phyloP scores from a whole-genome alignment of 768 basidiomycete genomes.

The Tephrocybe sp. region DNA sequence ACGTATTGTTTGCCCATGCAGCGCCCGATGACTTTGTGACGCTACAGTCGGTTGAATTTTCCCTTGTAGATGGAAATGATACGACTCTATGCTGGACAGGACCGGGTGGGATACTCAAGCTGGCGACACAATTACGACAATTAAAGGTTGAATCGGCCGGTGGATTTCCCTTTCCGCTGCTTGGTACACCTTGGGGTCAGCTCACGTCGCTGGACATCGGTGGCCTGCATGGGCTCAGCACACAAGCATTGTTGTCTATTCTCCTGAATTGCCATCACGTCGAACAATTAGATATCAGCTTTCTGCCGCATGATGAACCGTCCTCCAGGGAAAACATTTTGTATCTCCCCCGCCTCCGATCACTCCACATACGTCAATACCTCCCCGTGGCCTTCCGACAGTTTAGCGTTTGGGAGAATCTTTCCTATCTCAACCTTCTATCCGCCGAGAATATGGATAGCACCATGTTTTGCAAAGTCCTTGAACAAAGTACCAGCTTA shows the following conservation, averaged over 20 bases:
- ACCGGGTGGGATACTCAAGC: not conserved
- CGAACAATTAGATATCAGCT: constrained; percentile 2
- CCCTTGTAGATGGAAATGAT: not conserved
- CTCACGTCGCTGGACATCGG: constrained; percentile 8
- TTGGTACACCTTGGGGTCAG: not conserved
- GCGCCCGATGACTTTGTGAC: constrained; percentile 2
- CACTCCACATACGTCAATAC: not conserved
- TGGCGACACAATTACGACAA: not conserved
- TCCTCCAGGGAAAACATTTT: not conserved
- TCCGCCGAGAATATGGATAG: not conserved
- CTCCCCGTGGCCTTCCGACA: not conserved
- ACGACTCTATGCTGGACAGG: not conserved
- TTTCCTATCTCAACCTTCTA: constrained; percentile 5
- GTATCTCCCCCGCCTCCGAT: constrained; percentile 1
- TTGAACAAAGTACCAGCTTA: constrained; percentile 5
- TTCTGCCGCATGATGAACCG: not conserved
- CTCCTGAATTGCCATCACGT: constrained; percentile 4
- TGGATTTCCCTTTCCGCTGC: not conserved
- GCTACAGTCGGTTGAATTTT: not conserved
- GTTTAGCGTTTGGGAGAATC: constrained; percentile 1
- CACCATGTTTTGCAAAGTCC: not conserved
- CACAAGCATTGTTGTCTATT: not conserved
- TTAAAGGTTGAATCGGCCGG: not conserved
- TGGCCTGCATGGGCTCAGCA: not conserved
- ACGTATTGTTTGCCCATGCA: not conserved